Evolutionary conservation across 306 rosid species (phyloP).

Genomic region (Purshia tridentata): DNA sequence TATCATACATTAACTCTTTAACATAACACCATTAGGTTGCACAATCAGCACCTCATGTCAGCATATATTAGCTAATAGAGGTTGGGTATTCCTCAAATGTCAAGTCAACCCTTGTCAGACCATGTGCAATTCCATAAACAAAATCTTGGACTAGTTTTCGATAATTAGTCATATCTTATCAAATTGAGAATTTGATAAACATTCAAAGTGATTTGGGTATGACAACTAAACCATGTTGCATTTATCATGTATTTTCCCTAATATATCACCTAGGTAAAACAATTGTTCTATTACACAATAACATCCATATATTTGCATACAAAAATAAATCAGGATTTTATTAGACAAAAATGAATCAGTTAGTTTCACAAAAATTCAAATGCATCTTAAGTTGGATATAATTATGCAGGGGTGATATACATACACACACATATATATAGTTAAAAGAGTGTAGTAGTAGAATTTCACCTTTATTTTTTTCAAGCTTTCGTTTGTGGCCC

Average conservation of each 20-base stretch:
- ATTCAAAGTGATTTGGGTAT: not conserved
- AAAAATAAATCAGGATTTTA: not conserved
- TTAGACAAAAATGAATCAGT: not conserved
- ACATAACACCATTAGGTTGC: not conserved
- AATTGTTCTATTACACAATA: not conserved
- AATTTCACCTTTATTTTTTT: conserved; percentile 71
- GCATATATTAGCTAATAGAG: not conserved
- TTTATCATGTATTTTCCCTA: not conserved
- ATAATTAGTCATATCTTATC: not conserved
- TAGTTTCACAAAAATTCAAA: not conserved
- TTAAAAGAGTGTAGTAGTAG: not conserved
- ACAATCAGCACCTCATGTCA: not conserved
- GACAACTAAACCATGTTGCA: not conserved
- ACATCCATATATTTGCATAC: not conserved
- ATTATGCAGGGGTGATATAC: not conserved
- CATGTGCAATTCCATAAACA: not conserved
- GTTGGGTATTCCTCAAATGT: not conserved
- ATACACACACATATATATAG: not conserved
- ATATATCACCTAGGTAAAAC: not conserved
- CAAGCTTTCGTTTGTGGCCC: conserved; percentile 55
- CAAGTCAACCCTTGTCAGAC: not conserved
- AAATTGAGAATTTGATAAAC: not conserved
- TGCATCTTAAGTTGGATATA: not conserved
- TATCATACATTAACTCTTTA: not conserved
- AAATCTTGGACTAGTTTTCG: not conserved